Base-by-base conservation (phyloP, 129 eudicot species). In the Rutidosis leptorrhynchoides region DNA sequence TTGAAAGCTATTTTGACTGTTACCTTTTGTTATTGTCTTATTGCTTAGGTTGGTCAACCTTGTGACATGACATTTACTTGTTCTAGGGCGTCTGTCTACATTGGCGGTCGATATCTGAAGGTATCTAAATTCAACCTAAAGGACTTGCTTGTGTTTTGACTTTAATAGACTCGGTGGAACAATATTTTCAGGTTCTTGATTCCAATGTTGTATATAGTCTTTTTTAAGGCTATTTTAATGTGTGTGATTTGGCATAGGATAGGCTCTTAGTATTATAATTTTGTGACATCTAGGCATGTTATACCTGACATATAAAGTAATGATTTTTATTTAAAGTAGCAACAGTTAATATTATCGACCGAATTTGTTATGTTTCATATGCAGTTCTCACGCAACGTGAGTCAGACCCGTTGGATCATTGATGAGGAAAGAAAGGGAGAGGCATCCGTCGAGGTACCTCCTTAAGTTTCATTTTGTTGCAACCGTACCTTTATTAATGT, bases 361-460 rank as follows among this genome's bases (percentile, higher is more conserved):
- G 37, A 32, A 27, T 70, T 29, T 6, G n/a, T 53, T 48, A 16
- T 71, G 21, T 53, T 79, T 75, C 21, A 69, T 32, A 20, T 77
- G 81, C 87, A 94, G 99, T 86, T 71, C 74, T 89, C 97, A 26
- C 85, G 97, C 74, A 94, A 94, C 46, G 99, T 94, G 65, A 94
- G 99, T 78, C 99, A 93, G 76, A 71, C 95, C 52, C 88, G 96
- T 42, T 93, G 99, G 99, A 82, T 93, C 77, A 89, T 93, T 64
- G 99, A 86, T 52, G 99, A 89, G 56, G 99, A 94, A 76, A 83
- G 99, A 66, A 94, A 80, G 85, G 99, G 99, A 77, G 99, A 94
- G 62, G 97, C 95, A 73, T 94, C 99, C 67, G 84, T 94, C 46
- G 99, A 94, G 90, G 99, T 94, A 40, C 48, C 27, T 14, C 7